phyloP scores from a whole-genome alignment of 495 filamentous ascomycete species.

The Chaetomium cochliodes region DNA sequence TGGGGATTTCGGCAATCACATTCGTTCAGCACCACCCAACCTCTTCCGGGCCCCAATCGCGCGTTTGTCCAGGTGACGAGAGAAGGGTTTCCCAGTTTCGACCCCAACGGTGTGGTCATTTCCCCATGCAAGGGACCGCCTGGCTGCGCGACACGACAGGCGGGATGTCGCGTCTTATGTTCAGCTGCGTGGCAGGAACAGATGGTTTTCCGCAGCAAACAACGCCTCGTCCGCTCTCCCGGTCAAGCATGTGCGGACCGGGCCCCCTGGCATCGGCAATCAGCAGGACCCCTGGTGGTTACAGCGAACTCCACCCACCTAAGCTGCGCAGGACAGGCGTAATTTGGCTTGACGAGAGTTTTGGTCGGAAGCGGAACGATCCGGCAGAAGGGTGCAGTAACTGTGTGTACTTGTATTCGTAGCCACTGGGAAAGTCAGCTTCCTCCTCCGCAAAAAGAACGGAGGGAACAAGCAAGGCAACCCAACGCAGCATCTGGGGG shows the following conservation, averaged over 20 bases:
- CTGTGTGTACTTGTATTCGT: too few species aligned
- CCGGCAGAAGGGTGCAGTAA: neutral
- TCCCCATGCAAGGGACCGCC: conserved; percentile 23
- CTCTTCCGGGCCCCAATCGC: conserved; percentile 31
- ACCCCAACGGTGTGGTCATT: conserved; percentile 23
- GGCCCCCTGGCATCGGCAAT: conserved; percentile 25
- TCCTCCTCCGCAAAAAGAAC: neutral
- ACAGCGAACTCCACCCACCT: conserved; percentile 24
- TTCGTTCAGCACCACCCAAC: conserved; percentile 6
- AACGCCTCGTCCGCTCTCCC: neutral
- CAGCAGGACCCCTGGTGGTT: conserved; percentile 26
- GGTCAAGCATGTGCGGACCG: conserved; percentile 21
- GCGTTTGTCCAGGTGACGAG: conserved; percentile 14
- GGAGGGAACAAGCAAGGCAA: neutral
- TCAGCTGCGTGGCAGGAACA: conserved; percentile 5
- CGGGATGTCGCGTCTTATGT: conserved; percentile 21
- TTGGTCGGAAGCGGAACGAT: conserved; percentile 10
- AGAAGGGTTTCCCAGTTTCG: conserved; percentile 21
- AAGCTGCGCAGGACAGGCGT: conserved; percentile 19
- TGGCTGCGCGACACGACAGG: conserved; percentile 20
- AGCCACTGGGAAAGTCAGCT: too few species aligned
- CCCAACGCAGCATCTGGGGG: neutral
- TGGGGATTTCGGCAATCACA: conserved; percentile 22
- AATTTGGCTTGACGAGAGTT: conserved; percentile 15
- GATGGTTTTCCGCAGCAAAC: conserved; percentile 11